Base-by-base conservation (phyloP, 257 asterid genomes). In the Salvia splendens region DNA sequence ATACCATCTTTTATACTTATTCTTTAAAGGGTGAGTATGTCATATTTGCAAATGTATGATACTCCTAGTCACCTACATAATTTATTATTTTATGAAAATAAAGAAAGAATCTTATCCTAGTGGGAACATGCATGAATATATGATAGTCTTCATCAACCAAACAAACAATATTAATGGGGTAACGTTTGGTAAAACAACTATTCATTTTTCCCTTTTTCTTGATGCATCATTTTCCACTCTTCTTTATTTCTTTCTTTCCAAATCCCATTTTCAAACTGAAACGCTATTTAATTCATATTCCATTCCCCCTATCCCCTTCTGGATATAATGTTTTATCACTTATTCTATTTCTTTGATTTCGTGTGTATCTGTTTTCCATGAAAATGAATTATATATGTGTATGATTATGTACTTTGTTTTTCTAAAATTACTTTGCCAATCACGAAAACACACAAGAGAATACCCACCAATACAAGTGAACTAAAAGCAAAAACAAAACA, bases 31-130 rank as follows among this genome's bases (percentile, higher is more conserved):
- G 30, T 24, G 30, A 24, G 30, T 24, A 24, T 24, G 30, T 24
- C 30, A 24, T 24, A 24, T 24, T 24, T 24, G 30, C 30, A 24
- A 24, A 24, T 24, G 1, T 24, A 24, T 24, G 30, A 24, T 24
- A 72, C 72, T 71, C 71, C 35, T n/a, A n/a, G 54, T 73, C 82
- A 75, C 88, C 82, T 73, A 79, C 82, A 58, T 32, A 50, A 55
- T 11, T 14, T 51, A 51, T 28, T 49, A 35, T 35, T 35, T 35
- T 35, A 24, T 24, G 30, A 24, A 24, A 4, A 35, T 4, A 35
- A 35, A 35, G 40, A 35, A 35, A 0, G 35, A 57, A 2, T 9
- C 14, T 53, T 10, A 50, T 12, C 4, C 38, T n/a, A 67, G 69
- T 67, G 70, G 56, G 74, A 52, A 68, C 74, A 51, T 67, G 69